Conservation (phyloP, 139 green algal genomes). For the Zygnema circumcarinatum region DNA sequence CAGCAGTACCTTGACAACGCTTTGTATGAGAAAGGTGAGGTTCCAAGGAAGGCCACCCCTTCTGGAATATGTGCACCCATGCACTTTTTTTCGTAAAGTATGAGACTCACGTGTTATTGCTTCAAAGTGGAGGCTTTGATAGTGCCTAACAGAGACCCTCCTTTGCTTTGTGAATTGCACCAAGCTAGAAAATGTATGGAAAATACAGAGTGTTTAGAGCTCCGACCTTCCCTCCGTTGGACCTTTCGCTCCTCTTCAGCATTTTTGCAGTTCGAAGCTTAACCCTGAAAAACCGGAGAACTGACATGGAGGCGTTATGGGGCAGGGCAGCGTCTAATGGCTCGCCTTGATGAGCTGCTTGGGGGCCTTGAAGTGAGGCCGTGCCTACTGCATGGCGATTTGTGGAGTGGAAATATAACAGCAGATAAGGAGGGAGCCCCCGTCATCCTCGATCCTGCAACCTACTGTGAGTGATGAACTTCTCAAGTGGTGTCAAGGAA, state of each 20-base stretch:
- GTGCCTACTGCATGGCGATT: slow-evolving; percentile 90
- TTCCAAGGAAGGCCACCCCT: too few species aligned
- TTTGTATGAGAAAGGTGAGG: slow-evolving; percentile 47
- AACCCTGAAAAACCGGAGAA: too few species aligned
- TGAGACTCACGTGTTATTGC: background rate
- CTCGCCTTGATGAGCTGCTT: slow-evolving; percentile 84
- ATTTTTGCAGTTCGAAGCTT: too few species aligned
- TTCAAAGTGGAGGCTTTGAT: background rate
- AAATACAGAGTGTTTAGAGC: too few species aligned
- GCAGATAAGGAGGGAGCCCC: slow-evolving; percentile 73
- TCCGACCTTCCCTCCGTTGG: too few species aligned
- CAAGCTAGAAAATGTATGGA: too few species aligned
- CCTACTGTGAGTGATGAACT: slow-evolving; percentile 74
- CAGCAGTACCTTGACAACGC: slow-evolving; percentile 55
- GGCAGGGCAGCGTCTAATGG: slow-evolving; percentile 67
- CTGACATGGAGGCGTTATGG: too few species aligned
- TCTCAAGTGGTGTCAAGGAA: background rate
- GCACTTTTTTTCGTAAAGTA: too few species aligned
- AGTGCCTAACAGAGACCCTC: background rate
- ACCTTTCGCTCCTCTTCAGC: too few species aligned
- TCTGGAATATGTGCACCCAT: too few species aligned
- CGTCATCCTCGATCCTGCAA: slow-evolving; percentile 83
- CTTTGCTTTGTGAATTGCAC: slow-evolving; percentile 20
- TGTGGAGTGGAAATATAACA: slow-evolving; percentile 96
- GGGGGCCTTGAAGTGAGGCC: slow-evolving; percentile 75